A percentile compares a stretch with the other conserved stretches of the same genome.
phyloP scores from a whole-genome alignment of 1,284 basidiomycete genomes.

The Rhizopogon parksii region DNA sequence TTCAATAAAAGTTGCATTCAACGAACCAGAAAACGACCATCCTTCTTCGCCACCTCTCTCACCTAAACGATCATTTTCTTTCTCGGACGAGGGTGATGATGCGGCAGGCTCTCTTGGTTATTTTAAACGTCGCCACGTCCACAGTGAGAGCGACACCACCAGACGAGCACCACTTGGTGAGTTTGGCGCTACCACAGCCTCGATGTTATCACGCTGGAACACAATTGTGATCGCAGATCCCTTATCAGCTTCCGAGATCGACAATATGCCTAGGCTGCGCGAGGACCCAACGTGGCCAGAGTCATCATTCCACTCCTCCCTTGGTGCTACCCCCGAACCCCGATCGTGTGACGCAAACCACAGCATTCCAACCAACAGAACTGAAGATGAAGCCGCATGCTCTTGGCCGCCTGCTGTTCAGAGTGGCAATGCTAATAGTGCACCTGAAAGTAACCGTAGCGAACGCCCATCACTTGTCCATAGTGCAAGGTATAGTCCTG shows the following conservation, averaged over 20 bases:
- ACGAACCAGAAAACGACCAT: conserved; percentile 11
- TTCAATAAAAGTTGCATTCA: conserved; percentile 5
- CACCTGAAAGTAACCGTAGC: conserved; percentile 4
- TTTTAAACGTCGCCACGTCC: conserved; percentile 19
- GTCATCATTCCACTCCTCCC: conserved; percentile 7
- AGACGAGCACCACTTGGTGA: conserved; percentile 23
- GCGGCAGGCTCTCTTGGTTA: conserved; percentile 7
- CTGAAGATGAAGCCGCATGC: conserved; percentile 7
- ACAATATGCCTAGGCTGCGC: conserved; percentile 12
- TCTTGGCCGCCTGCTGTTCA: conserved; percentile 22
- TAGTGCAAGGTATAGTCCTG: conserved; percentile 8
- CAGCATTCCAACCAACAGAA: conserved; percentile 3
- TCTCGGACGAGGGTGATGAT: conserved; percentile 13
- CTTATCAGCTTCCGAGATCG: conserved; percentile 17
- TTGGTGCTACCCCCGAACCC: conserved; percentile 7
- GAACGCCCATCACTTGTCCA: conserved; percentile 7
- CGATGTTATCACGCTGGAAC: conserved; percentile 3
- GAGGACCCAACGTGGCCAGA: conserved; percentile 4
- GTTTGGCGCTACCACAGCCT: conserved; percentile 9
- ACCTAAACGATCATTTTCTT: conserved; percentile 19
- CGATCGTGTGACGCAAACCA: conserved; percentile 14
- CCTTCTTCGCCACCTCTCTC: conserved; percentile 12
- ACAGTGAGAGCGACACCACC: conserved; percentile 1
- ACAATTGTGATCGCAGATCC: conserved; percentile 14
- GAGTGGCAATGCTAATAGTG: background rate